phyloP scores from a whole-genome alignment of 495 filamentous ascomycete species.

The Aspergillus avenaceus region DNA sequence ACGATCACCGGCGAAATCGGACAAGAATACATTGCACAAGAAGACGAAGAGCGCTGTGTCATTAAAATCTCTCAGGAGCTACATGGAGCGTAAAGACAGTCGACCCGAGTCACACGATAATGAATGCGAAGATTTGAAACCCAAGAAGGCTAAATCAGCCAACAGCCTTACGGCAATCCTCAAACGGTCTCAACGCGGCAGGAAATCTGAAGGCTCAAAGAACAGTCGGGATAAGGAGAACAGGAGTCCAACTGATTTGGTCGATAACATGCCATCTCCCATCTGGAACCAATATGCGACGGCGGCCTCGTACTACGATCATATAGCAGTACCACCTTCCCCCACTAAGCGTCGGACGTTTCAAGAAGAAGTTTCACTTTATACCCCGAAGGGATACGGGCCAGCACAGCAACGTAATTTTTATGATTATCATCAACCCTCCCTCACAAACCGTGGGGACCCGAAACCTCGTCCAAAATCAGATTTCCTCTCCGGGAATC shows the following conservation, averaged over 20 bases:
- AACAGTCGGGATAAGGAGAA: slow-evolving; percentile 71
- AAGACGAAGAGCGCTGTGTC: slow-evolving; percentile 65
- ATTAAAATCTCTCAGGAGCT: slow-evolving; percentile 54
- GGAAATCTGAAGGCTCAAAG: slow-evolving; percentile 43
- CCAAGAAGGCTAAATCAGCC: slow-evolving; percentile 81
- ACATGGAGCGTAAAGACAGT: slow-evolving; percentile 51
- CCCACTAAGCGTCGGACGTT: slow-evolving; percentile 40
- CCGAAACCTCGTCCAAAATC: slow-evolving; percentile 51
- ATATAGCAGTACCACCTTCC: slow-evolving; percentile 27
- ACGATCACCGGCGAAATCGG: slow-evolving; percentile 21
- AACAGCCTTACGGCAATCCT: slow-evolving; percentile 65
- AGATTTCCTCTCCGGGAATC: slow-evolving; percentile 37
- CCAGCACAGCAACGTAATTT: slow-evolving; percentile 65
- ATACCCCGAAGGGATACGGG: slow-evolving; percentile 57
- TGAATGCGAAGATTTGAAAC: slow-evolving; percentile 41
- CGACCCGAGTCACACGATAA: slow-evolving; percentile 33
- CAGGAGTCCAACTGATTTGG: slow-evolving; percentile 46
- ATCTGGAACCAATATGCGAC: slow-evolving; percentile 72
- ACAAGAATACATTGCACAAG: slow-evolving; percentile 48
- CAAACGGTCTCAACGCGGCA: slow-evolving; percentile 41
- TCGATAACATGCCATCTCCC: slow-evolving; percentile 56
- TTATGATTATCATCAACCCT: slow-evolving; percentile 52
- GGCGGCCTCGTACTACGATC: slow-evolving; percentile 39
- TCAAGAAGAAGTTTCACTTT: slow-evolving; percentile 58
- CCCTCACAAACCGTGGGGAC: slow-evolving; percentile 39